Base-by-base conservation (phyloP, 345 rosid species). In the Punica granatum region DNA sequence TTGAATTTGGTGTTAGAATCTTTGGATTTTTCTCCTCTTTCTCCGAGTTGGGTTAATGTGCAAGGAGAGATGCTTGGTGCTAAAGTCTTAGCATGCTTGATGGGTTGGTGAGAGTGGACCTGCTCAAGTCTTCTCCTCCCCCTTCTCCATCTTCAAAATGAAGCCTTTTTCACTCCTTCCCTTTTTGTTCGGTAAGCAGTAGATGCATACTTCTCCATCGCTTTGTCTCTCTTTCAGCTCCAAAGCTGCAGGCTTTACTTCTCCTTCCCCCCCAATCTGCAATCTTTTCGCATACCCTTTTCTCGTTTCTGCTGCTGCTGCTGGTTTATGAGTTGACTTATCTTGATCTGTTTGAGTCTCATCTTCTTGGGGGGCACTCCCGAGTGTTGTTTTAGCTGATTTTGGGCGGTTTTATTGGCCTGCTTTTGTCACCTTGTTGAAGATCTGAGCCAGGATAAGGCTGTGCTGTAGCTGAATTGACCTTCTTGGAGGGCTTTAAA, bases 111-210 rank as follows among this genome's bases (percentile, higher is more conserved):
- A 73, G 81, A 44, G 75, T 77, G 80, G 71, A 63, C 68, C 76
- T 67, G 37, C 66, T 80, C 28, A 69, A 70, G 72, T 69, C 58
- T 48, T 34, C 54, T 70, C 70, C 69, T 67, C n/a, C n/a, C 59
- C 63, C 58, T 56, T 69, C 69, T 68, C 68, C 65, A 61, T 72
- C 86, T 82, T 88, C 80, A 70, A 68, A 28, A 69, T 69, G 68
- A 85, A 78, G 83, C 72, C 70, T 82, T 78, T 78, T 64, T 63
- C 74, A 51, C 75, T 69, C 71, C 76, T 77, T 42, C 12, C 63
- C 41, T 54, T 71, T 69, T 67, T 60, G 80, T 81, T 76, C 80
- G 82, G 86, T 83, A 75, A 79, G 86, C 86, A 77, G 85, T 77
- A 67, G 79, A 68, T 63, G 65, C 72, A 81, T 80, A 69, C 78